Evolutionary conservation across 768 basidiomycete genomes (phyloP), one percentile per base, ranked within the genome.

Genomic region (Tremella fuciformis): DNA sequence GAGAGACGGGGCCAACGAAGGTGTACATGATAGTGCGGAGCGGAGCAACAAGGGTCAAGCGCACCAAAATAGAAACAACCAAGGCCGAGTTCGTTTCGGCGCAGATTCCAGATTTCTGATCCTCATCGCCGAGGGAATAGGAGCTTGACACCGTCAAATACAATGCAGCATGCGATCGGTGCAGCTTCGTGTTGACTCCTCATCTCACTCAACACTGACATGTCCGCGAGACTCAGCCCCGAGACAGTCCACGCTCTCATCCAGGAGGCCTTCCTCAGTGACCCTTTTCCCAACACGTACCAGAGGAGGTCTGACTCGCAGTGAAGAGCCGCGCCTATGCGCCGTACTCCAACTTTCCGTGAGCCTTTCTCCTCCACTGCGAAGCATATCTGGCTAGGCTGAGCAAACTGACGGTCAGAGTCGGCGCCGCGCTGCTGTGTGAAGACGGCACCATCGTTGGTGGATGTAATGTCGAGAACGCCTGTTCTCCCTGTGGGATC

Each of bases 391-490:
- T 34, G 4, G 29, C 4, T 34, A 4, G 29, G 42, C 52, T 22
- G 34, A 47, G 11, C 11, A 51, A 42, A 60, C 8, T 34, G 22
- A 39, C 24, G 21, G 2, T 47, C 24, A 65, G 62, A n/a, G 94
- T 97, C 16, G 94, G 94, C 0, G 93, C 92, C 0, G 89, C 91
- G 1, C 77, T 97, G 13, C 77, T 97, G 16, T 79, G 85, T 1
- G 71, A 82, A 0, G 83, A 87, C 29, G 73, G 67, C 41, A 76
- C 80, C 8, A 83, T 94, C 21, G 84, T 94, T 59, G 86, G 83
- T 61, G 92, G 94, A 6, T 86, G 88, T 25, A 97, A 96, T 74
- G 83, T 98, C 60, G 96, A 99, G 79, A 97, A 96, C 68, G 91
- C 91, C 0, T 87, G 88, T 0, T 89, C 90, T 68, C 91, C 91